These are phyloP conservation scores for Lecanosticta acicola DNA, from an alignment of 2,329 filamentous ascomycete species.

Conservation along the genomic window DNA sequence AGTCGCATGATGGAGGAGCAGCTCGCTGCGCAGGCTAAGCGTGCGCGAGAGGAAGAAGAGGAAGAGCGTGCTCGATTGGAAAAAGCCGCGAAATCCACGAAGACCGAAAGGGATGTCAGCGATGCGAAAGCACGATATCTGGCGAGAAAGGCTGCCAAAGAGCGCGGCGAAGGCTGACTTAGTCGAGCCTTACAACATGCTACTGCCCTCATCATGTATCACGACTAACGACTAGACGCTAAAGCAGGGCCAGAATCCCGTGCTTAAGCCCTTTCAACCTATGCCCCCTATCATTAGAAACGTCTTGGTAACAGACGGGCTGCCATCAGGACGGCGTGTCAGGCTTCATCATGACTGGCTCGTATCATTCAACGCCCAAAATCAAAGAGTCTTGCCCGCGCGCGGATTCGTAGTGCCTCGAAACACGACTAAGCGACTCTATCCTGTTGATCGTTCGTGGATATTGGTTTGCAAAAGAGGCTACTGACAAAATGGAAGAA, in stretches of 20 bases:
- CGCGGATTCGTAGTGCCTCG: slow-evolving; percentile 18
- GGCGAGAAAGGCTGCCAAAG: slow-evolving; percentile 67
- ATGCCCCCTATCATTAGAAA: too few relatives aligned
- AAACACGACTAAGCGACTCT: slow-evolving; percentile 10
- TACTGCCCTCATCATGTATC: neutral
- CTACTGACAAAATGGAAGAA: slow-evolving; percentile 11
- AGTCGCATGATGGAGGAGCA: slow-evolving; percentile 74
- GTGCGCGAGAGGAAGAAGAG: slow-evolving; percentile 62
- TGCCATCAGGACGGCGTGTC: slow-evolving; percentile 29
- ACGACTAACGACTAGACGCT: neutral
- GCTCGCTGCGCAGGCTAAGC: slow-evolving; percentile 66
- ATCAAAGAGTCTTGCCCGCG: slow-evolving; percentile 24
- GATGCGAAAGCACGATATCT: slow-evolving; percentile 76
- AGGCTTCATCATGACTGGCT: slow-evolving; percentile 26
- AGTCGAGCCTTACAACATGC: too few relatives aligned
- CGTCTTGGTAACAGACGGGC: too few relatives aligned
- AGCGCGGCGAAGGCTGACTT: slow-evolving; percentile 37
- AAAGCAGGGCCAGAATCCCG: neutral
- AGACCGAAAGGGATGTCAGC: slow-evolving; percentile 69
- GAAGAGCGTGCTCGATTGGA: slow-evolving; percentile 60
- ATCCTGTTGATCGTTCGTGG: slow-evolving; percentile 9
- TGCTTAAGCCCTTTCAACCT: too few relatives aligned
- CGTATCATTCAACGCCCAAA: slow-evolving; percentile 30
- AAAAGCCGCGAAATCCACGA: slow-evolving; percentile 65
- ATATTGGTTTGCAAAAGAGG: slow-evolving; percentile 7